Conservation (phyloP, 768 basidiomycete genomes). For the Tylopilus plumbeoviolaceoides region DNA sequence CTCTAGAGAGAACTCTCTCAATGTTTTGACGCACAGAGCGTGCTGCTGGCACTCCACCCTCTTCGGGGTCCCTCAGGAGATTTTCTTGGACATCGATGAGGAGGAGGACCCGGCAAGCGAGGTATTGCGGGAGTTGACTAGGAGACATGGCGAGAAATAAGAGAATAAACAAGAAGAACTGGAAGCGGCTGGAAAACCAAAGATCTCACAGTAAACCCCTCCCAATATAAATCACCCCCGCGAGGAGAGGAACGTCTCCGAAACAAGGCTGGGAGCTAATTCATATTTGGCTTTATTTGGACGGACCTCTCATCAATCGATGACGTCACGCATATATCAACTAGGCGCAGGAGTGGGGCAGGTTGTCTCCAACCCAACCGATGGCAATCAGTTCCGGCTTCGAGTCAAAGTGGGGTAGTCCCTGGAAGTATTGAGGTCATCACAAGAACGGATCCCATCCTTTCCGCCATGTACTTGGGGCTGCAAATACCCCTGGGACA, state of each 20-base stretch:
- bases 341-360: not conserved
- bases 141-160: constrained; percentile 16
- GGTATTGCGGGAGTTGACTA: constrained; percentile 15
- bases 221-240: constrained; percentile 14
- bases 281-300: constrained; percentile 11
- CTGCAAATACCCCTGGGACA: not conserved
- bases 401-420: not conserved
- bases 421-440: not conserved
- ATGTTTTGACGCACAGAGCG: constrained; percentile 44
- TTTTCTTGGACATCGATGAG: constrained; percentile 54
- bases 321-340: constrained; percentile 24
- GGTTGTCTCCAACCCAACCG: no score
- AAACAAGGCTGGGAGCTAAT: not conserved
- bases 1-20: constrained; percentile 42
- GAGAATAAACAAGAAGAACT: not conserved
- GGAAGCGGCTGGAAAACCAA: not conserved
- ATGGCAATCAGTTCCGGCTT: not conserved
- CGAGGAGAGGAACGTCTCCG: not conserved
- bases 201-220: not conserved
- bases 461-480: not conserved
- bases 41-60: constrained; percentile 52
- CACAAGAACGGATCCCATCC: not conserved
- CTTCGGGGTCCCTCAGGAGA: constrained; percentile 44
- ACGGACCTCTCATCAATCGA: constrained; percentile 1
- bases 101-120: constrained; percentile 46